These are phyloP conservation scores for Ottelia alismoides DNA, from an alignment of 106 monocot genomes.

Conservation along the genomic window DNA sequence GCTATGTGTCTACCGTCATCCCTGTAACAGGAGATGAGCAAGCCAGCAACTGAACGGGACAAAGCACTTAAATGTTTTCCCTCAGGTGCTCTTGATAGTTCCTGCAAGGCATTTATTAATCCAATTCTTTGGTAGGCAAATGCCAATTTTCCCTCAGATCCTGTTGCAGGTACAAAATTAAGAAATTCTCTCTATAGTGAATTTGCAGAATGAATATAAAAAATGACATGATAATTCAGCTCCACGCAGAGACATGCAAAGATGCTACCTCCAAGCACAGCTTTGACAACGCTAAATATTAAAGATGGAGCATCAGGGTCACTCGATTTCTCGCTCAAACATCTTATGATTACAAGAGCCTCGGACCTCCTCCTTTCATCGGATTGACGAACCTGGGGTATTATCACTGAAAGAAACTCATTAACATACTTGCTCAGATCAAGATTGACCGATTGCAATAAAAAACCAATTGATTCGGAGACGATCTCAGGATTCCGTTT, in stretches of 20 bases:
- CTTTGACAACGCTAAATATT: conserved; percentile 62
- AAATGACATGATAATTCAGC: too few relatives aligned
- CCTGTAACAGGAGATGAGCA: conserved; percentile 78
- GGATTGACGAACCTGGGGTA: conserved; percentile 75
- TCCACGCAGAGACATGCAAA: neutral
- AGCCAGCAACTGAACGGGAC: conserved; percentile 41
- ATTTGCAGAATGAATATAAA: too few relatives aligned
- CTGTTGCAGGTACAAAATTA: conserved; percentile 21
- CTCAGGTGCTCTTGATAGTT: conserved; percentile 56
- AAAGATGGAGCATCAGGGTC: conserved; percentile 67
- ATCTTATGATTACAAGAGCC: conserved; percentile 62
- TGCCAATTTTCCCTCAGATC: conserved; percentile 87
- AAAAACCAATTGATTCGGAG: conserved; percentile 57
- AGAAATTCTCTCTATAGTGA: neutral
- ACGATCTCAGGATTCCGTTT: conserved; percentile 97
- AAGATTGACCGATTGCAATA: conserved; percentile 44
- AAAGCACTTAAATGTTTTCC: conserved; percentile 59
- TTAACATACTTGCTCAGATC: conserved; percentile 87
- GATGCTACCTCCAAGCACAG: conserved; percentile 52
- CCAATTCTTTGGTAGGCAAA: conserved; percentile 85
- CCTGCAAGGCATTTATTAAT: conserved; percentile 69
- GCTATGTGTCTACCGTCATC: conserved; percentile 72
- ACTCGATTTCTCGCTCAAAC: conserved; percentile 72
- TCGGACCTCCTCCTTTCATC: conserved; percentile 68
- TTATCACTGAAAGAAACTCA: conserved; percentile 73